Conservation (phyloP, 2,329 filamentous ascomycete species). For the Aspergillus sclerotialis region DNA sequence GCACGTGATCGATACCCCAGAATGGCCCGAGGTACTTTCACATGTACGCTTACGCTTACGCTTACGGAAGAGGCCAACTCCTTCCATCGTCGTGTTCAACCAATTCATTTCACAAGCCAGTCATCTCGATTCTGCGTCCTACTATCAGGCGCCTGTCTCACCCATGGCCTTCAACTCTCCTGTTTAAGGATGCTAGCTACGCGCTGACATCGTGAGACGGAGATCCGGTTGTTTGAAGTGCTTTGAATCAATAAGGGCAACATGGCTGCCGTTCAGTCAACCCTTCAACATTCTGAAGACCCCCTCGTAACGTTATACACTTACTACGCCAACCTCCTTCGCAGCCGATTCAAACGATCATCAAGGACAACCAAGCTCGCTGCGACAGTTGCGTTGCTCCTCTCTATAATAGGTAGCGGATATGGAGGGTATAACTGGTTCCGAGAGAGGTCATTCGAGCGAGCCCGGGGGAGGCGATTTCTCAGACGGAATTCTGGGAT, state of each 20-base stretch:
- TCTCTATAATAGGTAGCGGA: constrained; percentile 71
- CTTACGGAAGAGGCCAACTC: too few species aligned
- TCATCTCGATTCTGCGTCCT: constrained; percentile 2
- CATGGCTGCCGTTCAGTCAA: constrained; percentile 84
- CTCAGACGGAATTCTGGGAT: constrained; percentile 88
- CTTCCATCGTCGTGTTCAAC: not conserved
- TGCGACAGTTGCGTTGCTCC: constrained; percentile 65
- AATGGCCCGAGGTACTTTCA: not conserved
- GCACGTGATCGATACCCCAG: too few species aligned
- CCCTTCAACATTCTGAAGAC: constrained; percentile 62
- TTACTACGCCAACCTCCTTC: constrained; percentile 44
- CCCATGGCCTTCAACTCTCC: constrained; percentile 13
- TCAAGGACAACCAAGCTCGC: constrained; percentile 67
- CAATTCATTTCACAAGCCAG: not conserved
- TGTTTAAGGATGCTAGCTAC: constrained; percentile 9
- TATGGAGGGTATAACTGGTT: constrained; percentile 77
- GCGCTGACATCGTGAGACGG: constrained; percentile 3
- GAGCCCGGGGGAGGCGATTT: constrained; percentile 72
- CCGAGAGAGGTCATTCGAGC: constrained; percentile 65
- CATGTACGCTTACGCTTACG: too few species aligned
- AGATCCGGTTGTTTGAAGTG: not conserved
- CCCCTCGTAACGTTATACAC: constrained; percentile 56
- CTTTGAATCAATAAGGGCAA: not conserved
- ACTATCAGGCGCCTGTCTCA: constrained; percentile 2
- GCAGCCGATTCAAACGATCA: constrained; percentile 51